Evolutionary conservation across 1,284 basidiomycete genomes (phyloP), one percentile per base, ranked within the genome.

Genomic region (Sporisorium sorghi): DNA sequence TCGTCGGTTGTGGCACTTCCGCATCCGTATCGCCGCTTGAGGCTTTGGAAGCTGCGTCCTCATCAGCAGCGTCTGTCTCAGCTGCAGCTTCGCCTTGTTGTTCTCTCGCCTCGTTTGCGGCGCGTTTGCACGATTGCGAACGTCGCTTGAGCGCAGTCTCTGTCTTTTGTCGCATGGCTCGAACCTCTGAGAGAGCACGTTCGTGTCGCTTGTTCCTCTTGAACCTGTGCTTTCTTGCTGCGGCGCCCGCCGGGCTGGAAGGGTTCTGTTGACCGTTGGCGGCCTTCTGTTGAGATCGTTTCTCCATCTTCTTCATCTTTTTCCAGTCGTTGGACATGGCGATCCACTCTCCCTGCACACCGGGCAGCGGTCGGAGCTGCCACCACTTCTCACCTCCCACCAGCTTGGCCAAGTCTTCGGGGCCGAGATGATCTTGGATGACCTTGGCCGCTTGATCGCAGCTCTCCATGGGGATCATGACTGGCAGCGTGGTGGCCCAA

Each of bases 311-410:
- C 58, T 83, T 75, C 35, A 73, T 72, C 48, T 77, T 70, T 19
- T 76, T 84, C 83, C 86, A 88, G 54, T 88, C 87, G 47, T 71
- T 57, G 28, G 76, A 77, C 76, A 81, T 86, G 30, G 90, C 90
- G 53, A 97, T 91, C 95, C 95, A 97, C 85, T 98, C 93, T 2
- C 89, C 93, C 77, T 93, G 90, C 12, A 95, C 87, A 19, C 92
- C 93, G 51, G 42, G 88, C 43, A 80, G 43, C 35, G 90, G 65
- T 54, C 81, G 76, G n/a, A 84, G 49, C 79, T 84, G 94, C 96
- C 95, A 98, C 94, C 96, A 98, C 80, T 94, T 94, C 8, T 90
- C 90, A 2, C 95, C 96, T 17, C 95, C 95, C 1, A 94, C 90
- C 26, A 94, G 84, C 57, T 88, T 88, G 73, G 89, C 89, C 10